A percentile compares a stretch with the other conserved stretches of the same genome.
Evolutionary conservation across 306 rosid genomes (phyloP).

Genomic region (Quercus suber): DNA sequence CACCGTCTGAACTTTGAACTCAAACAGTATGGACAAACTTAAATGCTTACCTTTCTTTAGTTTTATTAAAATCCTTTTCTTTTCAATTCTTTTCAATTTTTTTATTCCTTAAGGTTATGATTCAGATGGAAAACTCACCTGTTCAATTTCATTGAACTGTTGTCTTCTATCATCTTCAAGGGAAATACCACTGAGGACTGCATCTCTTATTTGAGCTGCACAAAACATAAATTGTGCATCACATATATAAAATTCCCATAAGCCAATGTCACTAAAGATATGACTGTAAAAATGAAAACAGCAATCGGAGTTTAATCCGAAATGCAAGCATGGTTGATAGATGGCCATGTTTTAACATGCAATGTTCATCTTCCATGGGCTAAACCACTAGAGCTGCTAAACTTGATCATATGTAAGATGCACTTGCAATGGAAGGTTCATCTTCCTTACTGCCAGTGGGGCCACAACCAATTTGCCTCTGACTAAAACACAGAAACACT

Average conservation of each 20-base stretch:
- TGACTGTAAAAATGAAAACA: neutral
- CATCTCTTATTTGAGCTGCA: slow-evolving; percentile 89
- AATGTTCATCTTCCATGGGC: too few relatives aligned
- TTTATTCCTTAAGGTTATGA: neutral
- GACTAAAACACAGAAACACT: too few relatives aligned
- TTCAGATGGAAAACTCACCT: slow-evolving; percentile 42
- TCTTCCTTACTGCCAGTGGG: too few relatives aligned
- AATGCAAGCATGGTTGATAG: too few relatives aligned
- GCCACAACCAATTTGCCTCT: too few relatives aligned
- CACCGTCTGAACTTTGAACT: neutral
- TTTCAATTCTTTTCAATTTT: neutral
- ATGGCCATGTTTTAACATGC: too few relatives aligned
- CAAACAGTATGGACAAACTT: neutral
- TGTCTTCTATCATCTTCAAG: slow-evolving; percentile 88
- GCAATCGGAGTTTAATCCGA: too few relatives aligned
- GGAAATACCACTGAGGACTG: slow-evolving; percentile 87
- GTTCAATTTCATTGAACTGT: slow-evolving; percentile 73
- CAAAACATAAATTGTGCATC: neutral
- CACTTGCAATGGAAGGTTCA: too few relatives aligned
- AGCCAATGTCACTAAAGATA: too few relatives aligned
- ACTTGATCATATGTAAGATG: too few relatives aligned
- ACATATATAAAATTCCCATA: too few relatives aligned
- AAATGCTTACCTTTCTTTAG: neutral
- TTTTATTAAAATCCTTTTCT: neutral
- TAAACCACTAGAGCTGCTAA: too few relatives aligned